A percentile compares a stretch with the other conserved stretches of the same genome.
phyloP scores from a whole-genome alignment of 2,329 filamentous ascomycete species.

The Massarina eburnea region DNA sequence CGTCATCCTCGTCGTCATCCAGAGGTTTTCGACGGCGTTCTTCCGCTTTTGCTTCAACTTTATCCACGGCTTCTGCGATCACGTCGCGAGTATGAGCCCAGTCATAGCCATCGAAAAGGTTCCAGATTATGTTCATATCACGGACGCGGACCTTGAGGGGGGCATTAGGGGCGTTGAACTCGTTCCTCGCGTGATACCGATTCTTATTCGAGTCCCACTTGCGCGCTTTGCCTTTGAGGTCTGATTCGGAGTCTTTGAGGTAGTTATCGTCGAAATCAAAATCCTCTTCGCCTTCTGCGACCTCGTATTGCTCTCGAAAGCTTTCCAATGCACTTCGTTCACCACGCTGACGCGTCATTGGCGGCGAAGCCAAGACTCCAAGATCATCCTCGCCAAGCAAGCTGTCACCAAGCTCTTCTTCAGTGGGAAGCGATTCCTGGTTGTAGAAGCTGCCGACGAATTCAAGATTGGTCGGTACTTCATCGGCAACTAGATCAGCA shows the following conservation, averaged over 20 bases:
- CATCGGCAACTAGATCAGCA: conserved; percentile 43
- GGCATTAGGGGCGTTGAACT: conserved; percentile 62
- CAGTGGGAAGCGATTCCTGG: conserved; percentile 42
- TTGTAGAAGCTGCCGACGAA: conserved; percentile 61
- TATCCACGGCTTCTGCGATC: conserved; percentile 84
- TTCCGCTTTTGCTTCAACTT: conserved; percentile 79
- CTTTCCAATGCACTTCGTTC: conserved; percentile 49
- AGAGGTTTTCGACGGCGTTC: conserved; percentile 66
- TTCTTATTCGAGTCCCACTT: conserved; percentile 80
- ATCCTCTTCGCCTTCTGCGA: conserved; percentile 60
- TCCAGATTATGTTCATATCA: conserved; percentile 95
- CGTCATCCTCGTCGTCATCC: conserved; percentile 66
- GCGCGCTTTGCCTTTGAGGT: conserved; percentile 67
- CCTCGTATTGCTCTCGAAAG: conserved; percentile 56
- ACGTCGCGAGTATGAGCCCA: conserved; percentile 86
- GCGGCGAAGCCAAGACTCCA: conserved; percentile 36
- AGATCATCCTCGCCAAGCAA: conserved; percentile 45
- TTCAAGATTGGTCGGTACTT: conserved; percentile 42
- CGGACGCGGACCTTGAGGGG: conserved; percentile 77
- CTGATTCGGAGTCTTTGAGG: conserved; percentile 63
- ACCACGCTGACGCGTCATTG: conserved; percentile 33
- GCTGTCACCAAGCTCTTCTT: conserved; percentile 47
- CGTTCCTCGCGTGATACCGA: conserved; percentile 68
- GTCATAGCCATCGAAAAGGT: conserved; percentile 96
- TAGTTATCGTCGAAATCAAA: conserved; percentile 77